Evolutionary conservation across 345 rosid species (phyloP).

Genomic region (Acer yangbiense): DNA sequence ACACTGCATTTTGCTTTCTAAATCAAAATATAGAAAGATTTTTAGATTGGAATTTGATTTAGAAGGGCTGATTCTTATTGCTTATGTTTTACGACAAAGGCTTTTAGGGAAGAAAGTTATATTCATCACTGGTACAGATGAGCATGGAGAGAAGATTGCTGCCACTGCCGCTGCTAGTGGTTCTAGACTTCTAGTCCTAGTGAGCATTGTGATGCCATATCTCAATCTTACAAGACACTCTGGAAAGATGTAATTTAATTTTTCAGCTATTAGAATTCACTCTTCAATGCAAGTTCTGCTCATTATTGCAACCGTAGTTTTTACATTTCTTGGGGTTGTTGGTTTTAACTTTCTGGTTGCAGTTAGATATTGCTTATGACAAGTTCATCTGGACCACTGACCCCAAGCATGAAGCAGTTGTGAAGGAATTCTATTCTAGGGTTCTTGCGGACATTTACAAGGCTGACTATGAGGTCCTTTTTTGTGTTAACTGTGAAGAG

Average conservation of each 20-base stretch:
- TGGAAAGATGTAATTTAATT: no score
- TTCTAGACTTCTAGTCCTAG: conserved; percentile 50
- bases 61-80: not conserved
- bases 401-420: conserved; percentile 44
- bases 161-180: no score
- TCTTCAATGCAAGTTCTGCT: no score
- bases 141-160: conserved; percentile 38
- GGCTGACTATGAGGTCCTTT: conserved; percentile 88
- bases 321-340: no score
- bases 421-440: conserved; percentile 75
- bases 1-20: not conserved
- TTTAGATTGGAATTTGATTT: not conserved
- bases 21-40: not conserved
- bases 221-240: conserved; percentile 27
- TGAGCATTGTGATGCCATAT: conserved; percentile 82
- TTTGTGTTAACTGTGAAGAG: conserved; percentile 94
- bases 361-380: conserved; percentile 78
- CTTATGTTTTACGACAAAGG: conserved; percentile 55
- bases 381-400: conserved; percentile 92
- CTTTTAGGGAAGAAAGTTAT: conserved; percentile 80
- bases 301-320: no score
- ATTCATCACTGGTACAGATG: conserved; percentile 88
- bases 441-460: conserved; percentile 87
- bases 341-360: conserved; percentile 24
- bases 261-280: no score